Evolutionary conservation across 495 filamentous ascomycete genomes (phyloP), one percentile per base, ranked within the genome.

Genomic region (Tirmania nivea): DNA sequence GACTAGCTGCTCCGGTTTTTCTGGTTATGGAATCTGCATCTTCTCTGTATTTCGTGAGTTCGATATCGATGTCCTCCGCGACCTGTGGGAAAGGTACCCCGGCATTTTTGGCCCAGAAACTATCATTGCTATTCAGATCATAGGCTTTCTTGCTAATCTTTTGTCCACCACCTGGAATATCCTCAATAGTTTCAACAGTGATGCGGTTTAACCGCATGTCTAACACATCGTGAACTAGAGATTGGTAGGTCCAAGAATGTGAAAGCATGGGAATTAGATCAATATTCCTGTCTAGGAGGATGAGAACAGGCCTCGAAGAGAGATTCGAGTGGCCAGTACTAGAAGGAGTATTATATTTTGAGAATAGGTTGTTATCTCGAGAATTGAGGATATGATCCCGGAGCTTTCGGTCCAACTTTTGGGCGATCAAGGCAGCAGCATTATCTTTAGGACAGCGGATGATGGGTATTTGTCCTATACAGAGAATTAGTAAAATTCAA

Each of bases 231-330:
- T 94, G 82, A 34, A 95, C 86, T 16, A 99, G 74, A 1, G 87
- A 94, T 63, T 96, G 90, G 62, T 99, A 99, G 4, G 87, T 95
- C 90, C 90, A 99, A 1, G 88, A 94, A 68, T 99, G 90, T 20
- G 88, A 94, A 1, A 96, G 74, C 92, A 96, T 96, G n/a, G 92
- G 87, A 55, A 94, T 85, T 36, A 96, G 66, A 67, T 99, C 90
- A 20, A 99, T 80, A 57, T 92, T 96, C 55, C 90, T 82, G 68
- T 96, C 90, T 48, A 94, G 64, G 60, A 66, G 63, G 59, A 70
- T 65, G 60, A 71, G 64, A 61, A 69, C 67, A 55, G 68, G 66
- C 21, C 65, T 57, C 52, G 62, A 52, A 52, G 63, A 60, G 25
- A 55, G 53, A 17, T 50, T 14, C 31, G 56, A 39, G 19, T 57